These are phyloP conservation scores for Ambrosia hybrid DNA, from an alignment of 140 eudicot species.

Conservation along the genomic window DNA sequence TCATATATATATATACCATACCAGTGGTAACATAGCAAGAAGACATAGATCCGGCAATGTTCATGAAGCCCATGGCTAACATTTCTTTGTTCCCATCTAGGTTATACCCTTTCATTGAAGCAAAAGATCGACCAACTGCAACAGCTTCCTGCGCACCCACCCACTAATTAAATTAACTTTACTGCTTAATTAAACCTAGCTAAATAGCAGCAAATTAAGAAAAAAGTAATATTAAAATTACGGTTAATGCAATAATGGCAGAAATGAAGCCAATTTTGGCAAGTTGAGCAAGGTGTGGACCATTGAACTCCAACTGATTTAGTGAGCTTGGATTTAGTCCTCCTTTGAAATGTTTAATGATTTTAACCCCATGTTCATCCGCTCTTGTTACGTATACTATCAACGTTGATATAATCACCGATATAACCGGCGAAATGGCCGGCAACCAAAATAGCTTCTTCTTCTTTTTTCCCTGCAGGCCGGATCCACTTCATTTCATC, in stretches of 20 bases:
- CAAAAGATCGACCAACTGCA: slow-evolving; percentile 74
- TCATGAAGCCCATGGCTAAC: slow-evolving; percentile 75
- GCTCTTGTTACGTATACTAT: slow-evolving; percentile 60
- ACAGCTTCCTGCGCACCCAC: slow-evolving; percentile 54
- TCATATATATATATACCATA: no score
- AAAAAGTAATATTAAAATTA: not conserved
- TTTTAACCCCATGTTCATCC: slow-evolving; percentile 60
- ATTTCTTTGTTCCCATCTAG: slow-evolving; percentile 78
- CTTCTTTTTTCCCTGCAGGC: slow-evolving; percentile 56
- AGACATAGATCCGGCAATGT: slow-evolving; percentile 65
- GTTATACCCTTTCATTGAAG: slow-evolving; percentile 62
- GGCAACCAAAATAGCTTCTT: slow-evolving; percentile 68
- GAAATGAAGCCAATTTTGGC: slow-evolving; percentile 61
- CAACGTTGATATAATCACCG: slow-evolving; percentile 57
- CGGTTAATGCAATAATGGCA: slow-evolving; percentile 63
- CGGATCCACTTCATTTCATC: not conserved
- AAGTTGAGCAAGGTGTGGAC: slow-evolving; percentile 50
- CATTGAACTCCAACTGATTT: slow-evolving; percentile 46
- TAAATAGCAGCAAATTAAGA: no score
- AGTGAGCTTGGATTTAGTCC: slow-evolving; percentile 69
- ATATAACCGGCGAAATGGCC: slow-evolving; percentile 67
- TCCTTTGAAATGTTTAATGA: slow-evolving; percentile 59
- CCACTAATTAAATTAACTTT: no score
- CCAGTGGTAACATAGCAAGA: slow-evolving; percentile 73
- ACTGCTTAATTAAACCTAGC: no score